phyloP scores from a whole-genome alignment of 2,329 filamentous ascomycete species.

The Ophiocordyceps camponoti-saundersi region DNA sequence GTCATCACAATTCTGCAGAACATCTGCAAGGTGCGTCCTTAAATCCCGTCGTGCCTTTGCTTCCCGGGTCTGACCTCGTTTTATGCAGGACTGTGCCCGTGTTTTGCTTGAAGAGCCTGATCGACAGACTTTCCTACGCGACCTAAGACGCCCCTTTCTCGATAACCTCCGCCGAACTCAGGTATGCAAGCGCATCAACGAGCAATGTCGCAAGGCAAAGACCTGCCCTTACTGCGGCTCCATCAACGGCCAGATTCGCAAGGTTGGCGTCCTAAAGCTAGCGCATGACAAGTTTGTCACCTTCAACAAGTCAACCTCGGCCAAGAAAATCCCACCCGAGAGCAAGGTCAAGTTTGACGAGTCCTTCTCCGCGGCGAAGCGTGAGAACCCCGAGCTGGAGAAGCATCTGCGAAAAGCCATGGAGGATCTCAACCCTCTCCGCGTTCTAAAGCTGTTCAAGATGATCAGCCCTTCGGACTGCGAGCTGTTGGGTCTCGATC shows the following conservation, averaged over 20 bases:
- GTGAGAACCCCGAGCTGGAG: conserved; percentile 65
- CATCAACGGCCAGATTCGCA: conserved; percentile 82
- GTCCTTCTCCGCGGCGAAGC: conserved; percentile 67
- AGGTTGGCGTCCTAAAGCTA: conserved; percentile 82
- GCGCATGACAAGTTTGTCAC: conserved; percentile 82
- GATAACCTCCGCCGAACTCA: conserved; percentile 76
- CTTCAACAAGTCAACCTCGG: conserved; percentile 77
- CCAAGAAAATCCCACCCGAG: conserved; percentile 65
- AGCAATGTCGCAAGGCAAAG: conserved; percentile 77
- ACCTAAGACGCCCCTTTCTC: conserved; percentile 63
- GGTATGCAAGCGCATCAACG: conserved; percentile 76
- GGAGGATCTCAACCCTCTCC: conserved; percentile 82
- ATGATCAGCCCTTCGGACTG: conserved; percentile 73
- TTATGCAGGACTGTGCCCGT: conserved; percentile 60
- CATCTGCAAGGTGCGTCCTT: conserved; percentile 92
- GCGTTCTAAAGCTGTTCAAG: conserved; percentile 82
- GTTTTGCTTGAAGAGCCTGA: conserved; percentile 72
- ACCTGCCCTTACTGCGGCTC: conserved; percentile 64
- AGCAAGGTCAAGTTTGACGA: conserved; percentile 74
- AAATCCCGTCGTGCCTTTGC: conserved; percentile 79
- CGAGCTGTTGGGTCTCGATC: conserved; percentile 78
- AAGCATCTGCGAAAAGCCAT: conserved; percentile 84
- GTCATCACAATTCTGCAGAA: conserved; percentile 98
- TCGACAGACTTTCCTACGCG: conserved; percentile 58
- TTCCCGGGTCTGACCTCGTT: conserved; percentile 90